Evolutionary conservation across 352 stramenopile species (phyloP).

Genomic region (Phytophthora vignae): DNA sequence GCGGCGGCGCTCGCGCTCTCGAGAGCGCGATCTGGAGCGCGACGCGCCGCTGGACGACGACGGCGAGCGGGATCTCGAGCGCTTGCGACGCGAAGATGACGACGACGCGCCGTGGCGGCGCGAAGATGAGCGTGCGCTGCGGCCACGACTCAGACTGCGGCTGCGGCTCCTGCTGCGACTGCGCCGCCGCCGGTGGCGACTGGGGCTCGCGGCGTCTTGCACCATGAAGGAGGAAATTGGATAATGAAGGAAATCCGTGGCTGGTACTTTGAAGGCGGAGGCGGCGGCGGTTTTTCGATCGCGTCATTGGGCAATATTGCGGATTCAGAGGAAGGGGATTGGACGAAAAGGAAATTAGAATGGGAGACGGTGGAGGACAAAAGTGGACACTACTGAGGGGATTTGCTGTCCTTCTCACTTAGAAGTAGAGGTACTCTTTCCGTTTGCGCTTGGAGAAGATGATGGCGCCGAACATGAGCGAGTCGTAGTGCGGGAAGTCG

Average conservation of each 20-base stretch:
- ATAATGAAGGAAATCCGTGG: constrained; percentile 36
- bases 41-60: constrained; percentile 42
- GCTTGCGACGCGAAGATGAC: constrained; percentile 36
- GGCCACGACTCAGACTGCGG: constrained; percentile 26
- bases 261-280: constrained; percentile 28
- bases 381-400: constrained; percentile 20
- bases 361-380: constrained; percentile 21
- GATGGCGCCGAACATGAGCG: constrained; percentile 90
- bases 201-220: constrained; percentile 34
- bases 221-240: constrained; percentile 29
- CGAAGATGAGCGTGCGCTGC: constrained; percentile 25
- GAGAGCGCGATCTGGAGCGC: constrained; percentile 52
- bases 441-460: constrained; percentile 89
- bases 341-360: constrained; percentile 2
- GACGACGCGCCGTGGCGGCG: constrained; percentile 29
- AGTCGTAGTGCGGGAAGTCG: constrained; percentile 88
- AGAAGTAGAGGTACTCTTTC: constrained; percentile 81
- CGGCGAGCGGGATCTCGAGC: constrained; percentile 41
- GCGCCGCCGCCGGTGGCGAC: constrained; percentile 43
- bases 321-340: constrained; percentile 9
- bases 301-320: constrained; percentile 33
- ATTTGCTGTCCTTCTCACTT: constrained; percentile 3
- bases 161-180: constrained; percentile 27
- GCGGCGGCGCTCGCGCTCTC: constrained; percentile 27
- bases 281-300: constrained; percentile 20